Evolutionary conservation across 768 basidiomycete species (phyloP).

Genomic region (Sarcodon aspratus): DNA sequence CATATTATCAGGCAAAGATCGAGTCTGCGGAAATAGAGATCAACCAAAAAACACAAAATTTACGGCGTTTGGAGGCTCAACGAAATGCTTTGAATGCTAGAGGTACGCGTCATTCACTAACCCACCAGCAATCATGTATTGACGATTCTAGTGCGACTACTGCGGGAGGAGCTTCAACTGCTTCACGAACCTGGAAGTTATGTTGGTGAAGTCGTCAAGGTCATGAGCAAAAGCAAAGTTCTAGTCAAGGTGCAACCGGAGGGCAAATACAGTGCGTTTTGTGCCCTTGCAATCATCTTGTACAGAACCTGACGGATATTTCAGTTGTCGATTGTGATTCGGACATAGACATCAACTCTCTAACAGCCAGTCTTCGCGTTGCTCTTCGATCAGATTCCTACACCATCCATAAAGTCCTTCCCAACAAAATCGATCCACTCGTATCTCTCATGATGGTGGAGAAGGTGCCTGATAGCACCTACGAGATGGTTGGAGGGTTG

Average conservation of each 20-base stretch:
- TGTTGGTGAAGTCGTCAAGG: slow-evolving; percentile 95
- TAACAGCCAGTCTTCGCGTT: slow-evolving; percentile 84
- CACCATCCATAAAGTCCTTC: slow-evolving; percentile 91
- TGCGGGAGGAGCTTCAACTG: slow-evolving; percentile 87
- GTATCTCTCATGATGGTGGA: slow-evolving; percentile 99
- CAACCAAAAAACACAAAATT: slow-evolving; percentile 93
- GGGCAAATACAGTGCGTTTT: slow-evolving; percentile 89
- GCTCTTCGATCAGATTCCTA: slow-evolving; percentile 95
- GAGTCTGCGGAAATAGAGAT: slow-evolving; percentile 88
- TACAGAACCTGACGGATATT: background rate
- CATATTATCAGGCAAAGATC: slow-evolving; percentile 95
- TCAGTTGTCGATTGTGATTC: slow-evolving; percentile 89
- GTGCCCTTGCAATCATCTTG: background rate
- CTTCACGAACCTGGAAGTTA: slow-evolving; percentile 94
- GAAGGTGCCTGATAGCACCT: slow-evolving; percentile 97
- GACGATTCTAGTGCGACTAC: slow-evolving; percentile 54
- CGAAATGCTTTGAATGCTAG: slow-evolving; percentile 93
- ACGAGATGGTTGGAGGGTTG: slow-evolving; percentile 98
- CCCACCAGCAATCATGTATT: background rate
- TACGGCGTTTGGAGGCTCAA: slow-evolving; percentile 91
- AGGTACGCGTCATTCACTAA: slow-evolving; percentile 36
- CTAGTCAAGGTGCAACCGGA: slow-evolving; percentile 97
- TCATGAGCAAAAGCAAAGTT: slow-evolving; percentile 99
- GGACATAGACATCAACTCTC: slow-evolving; percentile 68
- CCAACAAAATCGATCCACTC: slow-evolving; percentile 96